Evolutionary conservation across 768 basidiomycete genomes (phyloP), one percentile per base, ranked within the genome.

Genomic region (Ramaria sp.): DNA sequence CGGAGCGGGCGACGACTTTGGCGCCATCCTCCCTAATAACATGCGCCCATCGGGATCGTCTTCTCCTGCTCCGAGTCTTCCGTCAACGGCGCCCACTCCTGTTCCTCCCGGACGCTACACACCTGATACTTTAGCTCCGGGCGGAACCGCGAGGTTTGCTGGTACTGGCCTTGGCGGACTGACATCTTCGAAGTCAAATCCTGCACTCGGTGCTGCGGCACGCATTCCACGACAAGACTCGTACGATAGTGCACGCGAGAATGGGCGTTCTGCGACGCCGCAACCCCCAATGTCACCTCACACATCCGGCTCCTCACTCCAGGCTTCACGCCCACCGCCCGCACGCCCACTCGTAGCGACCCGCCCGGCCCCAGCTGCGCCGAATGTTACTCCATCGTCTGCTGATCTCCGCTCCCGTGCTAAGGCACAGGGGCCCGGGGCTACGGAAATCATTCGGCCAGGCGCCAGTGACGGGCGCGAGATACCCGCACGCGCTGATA

Each of bases 111-210:
- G 64, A 63, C 53, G 72, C 4, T 75, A 75, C 59, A 59, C 65
- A 5, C 63, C 63, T 31, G 65, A 65, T 10, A 62, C 68, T 19
- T 48, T 45, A 48, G 58, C 63, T 50, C 59, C 59, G 41, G 79
- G 75, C 58, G 77, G 85, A 4, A 84, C 88, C 6, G 78, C 89
- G 0, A 80, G 95, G 1, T 97, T 96, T 53, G 93, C 89, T 9
- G 93, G 92, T 1, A 94, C 92, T 2, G 95, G 95, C 1, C 80
- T 96, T 19, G 95, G 84, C 33, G 59, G 27, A 1, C 37, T 48
- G 19, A 20, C 59, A 15, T 19, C 45, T 24, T 60, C 60, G 15
- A 60, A 45, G 46, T 53, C 51, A 2, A 42, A 33, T 34, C 30
- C 60, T 17, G 22, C 59, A 0, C 59, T 59, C 12, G 22, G 33